A percentile compares a stretch with the other conserved stretches of the same genome.
These are phyloP conservation scores for Omphalotus olearius DNA, from an alignment of 1,284 basidiomycete genomes.

Conservation along the genomic window DNA sequence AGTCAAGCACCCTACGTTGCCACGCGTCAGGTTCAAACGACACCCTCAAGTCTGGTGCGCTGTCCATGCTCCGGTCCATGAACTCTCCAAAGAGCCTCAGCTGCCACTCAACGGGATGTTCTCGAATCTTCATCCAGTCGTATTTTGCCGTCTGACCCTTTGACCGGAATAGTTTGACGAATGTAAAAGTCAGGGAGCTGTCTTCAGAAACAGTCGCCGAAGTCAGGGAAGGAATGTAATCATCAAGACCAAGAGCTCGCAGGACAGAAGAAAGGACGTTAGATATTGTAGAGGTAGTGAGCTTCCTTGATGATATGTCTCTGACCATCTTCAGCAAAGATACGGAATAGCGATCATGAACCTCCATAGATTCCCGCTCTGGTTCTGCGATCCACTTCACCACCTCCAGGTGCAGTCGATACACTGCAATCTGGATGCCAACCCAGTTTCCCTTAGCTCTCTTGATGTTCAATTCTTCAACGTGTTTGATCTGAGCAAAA, in stretches of 20 bases:
- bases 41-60: conserved; percentile 51
- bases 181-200: neutral
- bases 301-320: conserved; percentile 26
- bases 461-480: conserved; percentile 39
- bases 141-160: neutral
- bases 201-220: conserved; percentile 3
- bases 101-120: conserved; percentile 61
- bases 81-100: conserved; percentile 63
- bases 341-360: neutral
- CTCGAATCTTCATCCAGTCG: conserved; percentile 42
- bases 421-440: conserved; percentile 48
- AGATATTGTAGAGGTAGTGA: too few species aligned
- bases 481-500: conserved; percentile 25
- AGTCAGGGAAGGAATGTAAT: conserved; percentile 28
- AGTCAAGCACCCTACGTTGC: conserved; percentile 64
- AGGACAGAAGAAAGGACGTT: too few species aligned
- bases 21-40: conserved; percentile 65
- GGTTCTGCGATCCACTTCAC: conserved; percentile 46
- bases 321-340: conserved; percentile 22
- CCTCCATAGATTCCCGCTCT: conserved; percentile 25
- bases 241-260: conserved; percentile 32
- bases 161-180: conserved; percentile 4
- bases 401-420: conserved; percentile 48
- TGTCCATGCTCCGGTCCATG: conserved; percentile 71
- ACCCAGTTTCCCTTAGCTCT: conserved; percentile 36